These are phyloP conservation scores for Phaseolus lunatus DNA, from an alignment of 306 rosid genomes.

Conservation along the genomic window DNA sequence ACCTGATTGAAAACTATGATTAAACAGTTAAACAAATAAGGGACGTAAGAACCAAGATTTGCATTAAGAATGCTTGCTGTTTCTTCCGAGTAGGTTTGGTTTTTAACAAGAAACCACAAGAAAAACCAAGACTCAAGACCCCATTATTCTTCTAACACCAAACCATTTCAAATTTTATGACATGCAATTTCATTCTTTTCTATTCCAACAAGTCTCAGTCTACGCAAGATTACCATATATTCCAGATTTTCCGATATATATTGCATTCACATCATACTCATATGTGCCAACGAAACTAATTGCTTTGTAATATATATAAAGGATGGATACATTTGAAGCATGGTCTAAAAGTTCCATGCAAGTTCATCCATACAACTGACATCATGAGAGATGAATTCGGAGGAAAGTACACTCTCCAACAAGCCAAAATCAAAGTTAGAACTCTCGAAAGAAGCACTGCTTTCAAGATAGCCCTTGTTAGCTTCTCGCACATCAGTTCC, in stretches of 20 bases:
- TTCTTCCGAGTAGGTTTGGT: background rate
- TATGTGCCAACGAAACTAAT: background rate
- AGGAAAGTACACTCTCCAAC: conserved; percentile 60
- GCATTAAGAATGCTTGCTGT: background rate
- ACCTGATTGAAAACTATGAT: background rate
- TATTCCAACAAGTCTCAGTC: background rate
- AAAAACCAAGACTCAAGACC: background rate
- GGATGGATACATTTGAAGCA: background rate
- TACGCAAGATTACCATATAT: background rate
- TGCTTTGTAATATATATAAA: conserved; percentile 9
- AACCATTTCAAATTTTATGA: background rate
- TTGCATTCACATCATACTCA: background rate
- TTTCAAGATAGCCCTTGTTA: conserved; percentile 29
- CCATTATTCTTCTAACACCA: background rate
- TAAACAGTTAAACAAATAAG: background rate
- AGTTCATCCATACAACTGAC: conserved; percentile 57
- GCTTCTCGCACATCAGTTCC: conserved; percentile 39
- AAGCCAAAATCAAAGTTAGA: conserved; percentile 67
- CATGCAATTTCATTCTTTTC: background rate
- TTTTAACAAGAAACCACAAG: background rate
- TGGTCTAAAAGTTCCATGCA: conserved; percentile 70
- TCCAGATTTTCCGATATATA: background rate
- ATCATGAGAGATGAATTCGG: conserved; percentile 62
- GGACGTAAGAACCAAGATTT: background rate
- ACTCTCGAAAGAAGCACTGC: conserved; percentile 45